Percentiles rank a stretch among this genome's conserved stretches.
Conservation (phyloP, 768 basidiomycete genomes). For the Trametes coccinea region DNA sequence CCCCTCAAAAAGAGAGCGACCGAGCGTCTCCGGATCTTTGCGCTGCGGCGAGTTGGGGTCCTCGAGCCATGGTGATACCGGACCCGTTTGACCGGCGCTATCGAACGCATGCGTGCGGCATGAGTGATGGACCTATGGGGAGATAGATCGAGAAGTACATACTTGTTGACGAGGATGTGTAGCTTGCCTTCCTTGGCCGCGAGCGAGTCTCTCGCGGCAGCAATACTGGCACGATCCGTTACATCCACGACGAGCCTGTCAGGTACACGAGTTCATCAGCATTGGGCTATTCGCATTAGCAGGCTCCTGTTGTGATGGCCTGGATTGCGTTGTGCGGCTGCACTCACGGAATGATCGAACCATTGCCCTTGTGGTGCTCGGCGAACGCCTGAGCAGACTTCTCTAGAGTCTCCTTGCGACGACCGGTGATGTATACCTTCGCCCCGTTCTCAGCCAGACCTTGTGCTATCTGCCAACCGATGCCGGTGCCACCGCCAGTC, state of each 20-base stretch:
- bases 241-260: slow-evolving; percentile 68
- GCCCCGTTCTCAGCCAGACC: slow-evolving; percentile 79
- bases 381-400: slow-evolving; percentile 43
- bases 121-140: not conserved
- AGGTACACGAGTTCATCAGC: not conserved
- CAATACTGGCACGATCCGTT: slow-evolving; percentile 68
- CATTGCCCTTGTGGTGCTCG: slow-evolving; percentile 45
- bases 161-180: slow-evolving; percentile 87
- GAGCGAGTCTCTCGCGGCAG: slow-evolving; percentile 51
- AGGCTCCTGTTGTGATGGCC: no score
- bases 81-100: slow-evolving; percentile 78
- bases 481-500: slow-evolving; percentile 52
- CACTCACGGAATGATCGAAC: slow-evolving; percentile 60
- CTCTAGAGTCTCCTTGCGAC: slow-evolving; percentile 65
- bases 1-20: slow-evolving; percentile 68
- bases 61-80: slow-evolving; percentile 57
- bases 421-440: slow-evolving; percentile 77
- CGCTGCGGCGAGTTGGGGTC: slow-evolving; percentile 56
- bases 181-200: slow-evolving; percentile 64
- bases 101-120: not conserved
- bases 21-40: slow-evolving; percentile 63
- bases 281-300: not conserved
- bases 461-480: slow-evolving; percentile 65
- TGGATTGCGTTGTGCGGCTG: no score
- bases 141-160: slow-evolving; percentile 19